Evolutionary conservation across 2,329 filamentous ascomycete species (phyloP), one percentile per base, ranked within the genome.

Genomic region (Neonectria faginata): DNA sequence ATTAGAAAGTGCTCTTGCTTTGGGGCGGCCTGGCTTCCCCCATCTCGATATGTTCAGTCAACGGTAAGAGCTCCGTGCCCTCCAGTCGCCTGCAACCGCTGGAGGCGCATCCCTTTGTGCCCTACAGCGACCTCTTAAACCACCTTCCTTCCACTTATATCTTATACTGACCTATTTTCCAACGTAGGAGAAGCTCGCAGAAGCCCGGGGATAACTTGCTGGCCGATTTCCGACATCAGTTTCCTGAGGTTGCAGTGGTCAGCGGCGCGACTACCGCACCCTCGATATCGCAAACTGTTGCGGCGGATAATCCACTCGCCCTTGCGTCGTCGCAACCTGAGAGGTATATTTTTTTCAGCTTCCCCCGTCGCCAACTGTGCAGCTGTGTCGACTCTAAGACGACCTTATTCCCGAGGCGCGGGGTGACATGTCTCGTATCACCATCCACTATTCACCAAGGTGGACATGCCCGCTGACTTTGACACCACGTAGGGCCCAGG

Each of bases 171-270:
- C 55, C 27, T 22, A 4, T 22, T 44, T 55, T 56, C 55, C 53
- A 20, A 25, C 9, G 9, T 71, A 92, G 91, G 81, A 92, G 88
- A 75, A 93, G 88, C 79, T 89, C 92, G 60, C 92, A 94, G 79
- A 97, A 97, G 83, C 94, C 94, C 60, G 90, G 89, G 78, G 92
- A 94, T 76, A 92, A 94, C 74, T 86, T 97, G 76, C 89, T 96
- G 78, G 89, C 89, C 80, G 90, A 89, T 78, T 97, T 97, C 82
- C 92, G 92, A 78, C 88, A 92, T 74, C 90, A 88, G 71, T 97
- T 97, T 75, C 91, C 93, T 51, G 89, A 94, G 73, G 83, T 97
- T 66, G 82, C 86, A 61, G 82, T 86, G 57, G 83, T 85, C 63
- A 82, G 82, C 70, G 77, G 85, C 57, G 76, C 81, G 62, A 74